Percentiles rank a stretch among this genome's conserved stretches.
Conservation (phyloP, 2,329 filamentous ascomycete genomes). For the Bisporella sp. region DNA sequence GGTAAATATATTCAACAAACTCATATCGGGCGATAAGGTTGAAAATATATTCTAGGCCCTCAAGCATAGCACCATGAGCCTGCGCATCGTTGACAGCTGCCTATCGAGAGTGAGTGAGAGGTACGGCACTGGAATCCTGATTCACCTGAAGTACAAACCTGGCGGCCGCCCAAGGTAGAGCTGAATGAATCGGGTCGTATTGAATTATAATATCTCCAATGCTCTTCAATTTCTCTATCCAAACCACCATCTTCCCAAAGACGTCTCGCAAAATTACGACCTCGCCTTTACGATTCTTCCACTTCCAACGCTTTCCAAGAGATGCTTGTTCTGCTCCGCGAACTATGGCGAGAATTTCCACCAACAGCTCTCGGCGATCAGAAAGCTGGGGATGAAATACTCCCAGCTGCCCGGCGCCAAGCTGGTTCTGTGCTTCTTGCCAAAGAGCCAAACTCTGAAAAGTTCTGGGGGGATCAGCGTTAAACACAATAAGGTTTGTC, state of each 20-base stretch:
- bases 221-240: slow-evolving; percentile 22
- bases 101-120: background rate
- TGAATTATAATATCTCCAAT: slow-evolving; percentile 19
- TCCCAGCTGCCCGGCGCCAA: too few relatives aligned
- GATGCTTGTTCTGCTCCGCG: background rate
- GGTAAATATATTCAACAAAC: slow-evolving; percentile 8
- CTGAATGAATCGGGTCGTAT: slow-evolving; percentile 17
- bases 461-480: too few relatives aligned
- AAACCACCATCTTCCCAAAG: slow-evolving; percentile 16
- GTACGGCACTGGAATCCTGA: background rate
- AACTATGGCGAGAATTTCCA: background rate
- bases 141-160: slow-evolving; percentile 9
- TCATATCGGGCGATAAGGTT: slow-evolving; percentile 8
- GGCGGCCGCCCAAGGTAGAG: slow-evolving; percentile 10
- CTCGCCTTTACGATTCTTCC: background rate
- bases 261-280: slow-evolving; percentile 1
- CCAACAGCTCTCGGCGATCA: background rate
- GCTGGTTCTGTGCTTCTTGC: too few relatives aligned
- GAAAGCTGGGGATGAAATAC: background rate
- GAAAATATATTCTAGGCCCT: slow-evolving; percentile 7
- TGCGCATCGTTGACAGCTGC: slow-evolving; percentile 1
- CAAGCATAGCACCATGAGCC: slow-evolving; percentile 5
- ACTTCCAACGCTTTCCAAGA: background rate
- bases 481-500: too few relatives aligned
- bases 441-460: too few relatives aligned